phyloP scores from a whole-genome alignment of 805 yeast genomes.

The Hermanozyma aechmeae region DNA sequence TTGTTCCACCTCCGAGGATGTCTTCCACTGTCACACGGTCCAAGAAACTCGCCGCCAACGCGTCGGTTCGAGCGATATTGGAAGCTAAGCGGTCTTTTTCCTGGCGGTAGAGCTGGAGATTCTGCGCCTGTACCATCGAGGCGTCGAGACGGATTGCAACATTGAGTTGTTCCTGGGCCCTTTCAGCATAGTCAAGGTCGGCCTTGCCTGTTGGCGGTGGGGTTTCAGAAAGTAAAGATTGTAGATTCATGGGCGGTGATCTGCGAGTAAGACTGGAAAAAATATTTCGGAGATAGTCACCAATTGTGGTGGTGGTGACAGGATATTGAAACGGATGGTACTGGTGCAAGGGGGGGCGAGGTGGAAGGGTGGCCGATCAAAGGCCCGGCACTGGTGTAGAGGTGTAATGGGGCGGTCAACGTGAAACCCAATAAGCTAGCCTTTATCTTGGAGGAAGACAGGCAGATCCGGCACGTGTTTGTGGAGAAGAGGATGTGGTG shows the following conservation, averaged over 20 bases:
- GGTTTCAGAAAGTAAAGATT: slow-evolving; percentile 10
- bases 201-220: slow-evolving; percentile 4
- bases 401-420: too few species aligned
- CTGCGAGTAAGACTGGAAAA: too few species aligned
- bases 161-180: neutral
- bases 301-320: too few species aligned
- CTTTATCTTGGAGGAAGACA: too few species aligned
- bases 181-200: neutral
- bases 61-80: slow-evolving; percentile 10
- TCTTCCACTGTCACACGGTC: slow-evolving; percentile 29
- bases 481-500: too few species aligned
- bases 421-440: too few species aligned
- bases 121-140: neutral
- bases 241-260: slow-evolving; percentile 11
- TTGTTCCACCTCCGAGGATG: slow-evolving; percentile 12
- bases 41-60: slow-evolving; percentile 20
- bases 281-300: too few species aligned
- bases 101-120: neutral
- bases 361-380: too few species aligned
- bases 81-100: neutral
- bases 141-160: neutral
- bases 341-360: too few species aligned
- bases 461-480: too few species aligned
- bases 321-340: too few species aligned
- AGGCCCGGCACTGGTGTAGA: too few species aligned